Evolutionary conservation across 1,139 yeast species (phyloP).

Genomic region (Nadsonia starkeyi-henricii): DNA sequence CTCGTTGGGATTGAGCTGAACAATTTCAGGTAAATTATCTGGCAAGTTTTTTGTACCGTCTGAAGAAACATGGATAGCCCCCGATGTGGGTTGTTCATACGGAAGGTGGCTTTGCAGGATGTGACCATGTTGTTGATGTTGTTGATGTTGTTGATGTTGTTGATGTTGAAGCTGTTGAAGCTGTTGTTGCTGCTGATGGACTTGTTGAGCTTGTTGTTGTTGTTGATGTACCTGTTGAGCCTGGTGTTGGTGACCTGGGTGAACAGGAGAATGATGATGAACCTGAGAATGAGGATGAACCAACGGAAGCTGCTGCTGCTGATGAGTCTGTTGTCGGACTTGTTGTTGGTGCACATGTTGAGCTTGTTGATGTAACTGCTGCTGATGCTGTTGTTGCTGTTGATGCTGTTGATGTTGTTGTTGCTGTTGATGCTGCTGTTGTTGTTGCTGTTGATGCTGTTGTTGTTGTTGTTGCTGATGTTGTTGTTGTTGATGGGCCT

Average conservation of each 20-base stretch:
- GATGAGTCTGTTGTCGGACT: not conserved
- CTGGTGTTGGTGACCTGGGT: not conserved
- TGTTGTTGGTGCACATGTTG: not conserved
- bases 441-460: not conserved
- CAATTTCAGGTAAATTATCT: slow-evolving; percentile 1
- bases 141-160: not conserved
- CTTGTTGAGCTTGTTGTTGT: slow-evolving; percentile 4
- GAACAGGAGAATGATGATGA: not conserved
- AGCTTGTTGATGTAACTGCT: not conserved
- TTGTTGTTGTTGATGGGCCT: not conserved
- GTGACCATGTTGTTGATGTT: slow-evolving; percentile 1
- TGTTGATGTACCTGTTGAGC: not conserved
- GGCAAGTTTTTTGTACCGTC: not conserved
- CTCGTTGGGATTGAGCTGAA: slow-evolving; percentile 6
- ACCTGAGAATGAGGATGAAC: not conserved
- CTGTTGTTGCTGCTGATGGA: not conserved
- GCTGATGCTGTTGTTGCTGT: not conserved
- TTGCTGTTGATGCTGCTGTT: not conserved
- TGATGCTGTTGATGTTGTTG: not conserved
- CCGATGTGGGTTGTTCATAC: not conserved
- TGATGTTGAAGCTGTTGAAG: not conserved
- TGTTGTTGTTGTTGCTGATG: not conserved
- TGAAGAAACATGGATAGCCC: not conserved
- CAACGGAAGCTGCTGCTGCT: not conserved
- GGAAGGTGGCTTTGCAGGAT: not conserved